These are phyloP conservation scores for Tuber aestivum DNA, from an alignment of 495 filamentous ascomycete species.

Conservation along the genomic window DNA sequence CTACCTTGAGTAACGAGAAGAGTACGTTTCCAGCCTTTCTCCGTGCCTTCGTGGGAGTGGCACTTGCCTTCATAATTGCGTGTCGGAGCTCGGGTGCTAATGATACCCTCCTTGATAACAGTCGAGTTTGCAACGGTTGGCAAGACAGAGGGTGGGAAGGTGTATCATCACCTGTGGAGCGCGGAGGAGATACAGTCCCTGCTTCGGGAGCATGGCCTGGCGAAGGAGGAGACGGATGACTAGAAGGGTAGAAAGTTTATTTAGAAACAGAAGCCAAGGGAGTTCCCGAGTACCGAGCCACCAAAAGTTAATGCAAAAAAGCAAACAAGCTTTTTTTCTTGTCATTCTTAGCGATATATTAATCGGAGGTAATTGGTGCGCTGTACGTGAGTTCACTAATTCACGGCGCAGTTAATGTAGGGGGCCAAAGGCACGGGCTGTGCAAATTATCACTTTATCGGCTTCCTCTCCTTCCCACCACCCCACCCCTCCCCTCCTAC, in stretches of 20 bases:
- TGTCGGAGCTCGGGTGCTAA: constrained; percentile 25
- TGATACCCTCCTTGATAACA: constrained; percentile 44
- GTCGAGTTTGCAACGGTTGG: constrained; percentile 99
- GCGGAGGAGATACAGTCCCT: constrained; percentile 94
- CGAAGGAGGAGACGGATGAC: constrained; percentile 76
- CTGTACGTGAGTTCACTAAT: background rate
- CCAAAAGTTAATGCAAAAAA: background rate
- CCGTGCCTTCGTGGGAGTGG: background rate
- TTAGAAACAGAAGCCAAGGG: background rate
- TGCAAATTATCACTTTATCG: background rate
- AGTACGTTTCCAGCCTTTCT: constrained; percentile 53
- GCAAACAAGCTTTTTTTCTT: background rate
- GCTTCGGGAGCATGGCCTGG: constrained; percentile 89
- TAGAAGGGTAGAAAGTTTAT: constrained; percentile 40
- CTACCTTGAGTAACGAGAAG: constrained; percentile 97
- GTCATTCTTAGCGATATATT: background rate
- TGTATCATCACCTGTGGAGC: constrained; percentile 96
- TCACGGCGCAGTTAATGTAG: background rate
- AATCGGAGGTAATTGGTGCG: background rate
- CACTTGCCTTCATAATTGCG: background rate
- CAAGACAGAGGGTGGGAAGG: constrained; percentile 85
- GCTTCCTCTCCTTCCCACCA: background rate
- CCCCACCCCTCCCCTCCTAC: background rate
- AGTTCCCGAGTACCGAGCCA: background rate
- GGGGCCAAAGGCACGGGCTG: background rate